Evolutionary conservation across 495 filamentous ascomycete genomes (phyloP).

Genomic region (Penicillium macrosclerotiorum): DNA sequence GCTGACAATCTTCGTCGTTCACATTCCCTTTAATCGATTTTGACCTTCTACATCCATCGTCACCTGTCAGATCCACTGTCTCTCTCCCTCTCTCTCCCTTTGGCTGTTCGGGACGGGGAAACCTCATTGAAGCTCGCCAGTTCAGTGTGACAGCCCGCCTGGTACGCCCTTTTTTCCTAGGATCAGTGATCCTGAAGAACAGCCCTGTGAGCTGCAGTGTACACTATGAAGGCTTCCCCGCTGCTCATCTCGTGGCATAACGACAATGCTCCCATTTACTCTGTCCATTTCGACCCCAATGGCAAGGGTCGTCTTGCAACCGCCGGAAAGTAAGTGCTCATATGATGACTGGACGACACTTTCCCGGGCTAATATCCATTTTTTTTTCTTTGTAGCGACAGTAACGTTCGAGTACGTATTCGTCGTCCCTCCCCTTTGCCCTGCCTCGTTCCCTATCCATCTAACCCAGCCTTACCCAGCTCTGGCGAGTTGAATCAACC

Average conservation of each 20-base stretch:
- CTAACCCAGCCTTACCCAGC: constrained; percentile 49
- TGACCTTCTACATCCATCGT: too few relatives aligned
- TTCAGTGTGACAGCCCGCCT: constrained; percentile 1
- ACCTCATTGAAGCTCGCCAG: constrained; percentile 12
- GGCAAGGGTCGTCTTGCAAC: constrained; percentile 92
- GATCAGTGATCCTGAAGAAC: constrained; percentile 6
- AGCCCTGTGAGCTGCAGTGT: constrained; percentile 30
- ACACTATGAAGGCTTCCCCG: constrained; percentile 84
- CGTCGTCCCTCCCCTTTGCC: constrained; percentile 13
- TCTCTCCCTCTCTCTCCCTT: background rate
- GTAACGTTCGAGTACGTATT: constrained; percentile 83
- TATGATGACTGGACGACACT: too few relatives aligned
- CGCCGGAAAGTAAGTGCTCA: constrained; percentile 61
- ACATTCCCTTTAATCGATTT: background rate
- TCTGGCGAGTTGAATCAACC: constrained; percentile 85
- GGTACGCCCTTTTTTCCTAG: background rate
- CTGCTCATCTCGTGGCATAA: constrained; percentile 96
- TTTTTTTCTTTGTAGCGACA: constrained; percentile 67
- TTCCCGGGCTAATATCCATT: too few relatives aligned
- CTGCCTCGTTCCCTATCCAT: constrained; percentile 15
- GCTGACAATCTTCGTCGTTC: background rate
- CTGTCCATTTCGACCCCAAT: constrained; percentile 90
- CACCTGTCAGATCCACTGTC: background rate
- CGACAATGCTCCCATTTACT: constrained; percentile 91
- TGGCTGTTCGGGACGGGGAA: background rate